Percentiles rank a stretch among this genome's conserved stretches.
Conservation (phyloP, 305 asterid species). For the Euphrasia arctica region DNA sequence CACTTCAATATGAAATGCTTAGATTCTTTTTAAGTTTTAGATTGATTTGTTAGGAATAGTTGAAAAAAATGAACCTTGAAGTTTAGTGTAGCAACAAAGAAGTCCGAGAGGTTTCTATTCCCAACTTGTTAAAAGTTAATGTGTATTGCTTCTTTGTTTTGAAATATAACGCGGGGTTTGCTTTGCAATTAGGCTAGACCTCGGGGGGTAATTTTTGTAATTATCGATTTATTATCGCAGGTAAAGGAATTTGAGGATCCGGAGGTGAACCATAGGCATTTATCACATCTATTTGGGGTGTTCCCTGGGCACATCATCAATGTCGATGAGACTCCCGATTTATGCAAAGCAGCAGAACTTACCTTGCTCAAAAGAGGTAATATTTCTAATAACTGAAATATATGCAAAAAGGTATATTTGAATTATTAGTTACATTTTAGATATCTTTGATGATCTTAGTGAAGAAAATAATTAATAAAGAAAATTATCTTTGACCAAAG, state of each 20-base stretch:
- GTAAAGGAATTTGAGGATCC: constrained; percentile 65
- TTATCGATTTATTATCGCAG: constrained; percentile 31
- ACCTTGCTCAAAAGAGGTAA: constrained; percentile 64
- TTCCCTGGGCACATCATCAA: constrained; percentile 72
- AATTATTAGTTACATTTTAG: too few species aligned
- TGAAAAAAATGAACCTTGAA: background rate
- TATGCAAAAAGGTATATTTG: background rate
- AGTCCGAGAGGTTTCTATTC: too few species aligned
- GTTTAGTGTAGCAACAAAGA: background rate
- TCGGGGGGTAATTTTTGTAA: background rate
- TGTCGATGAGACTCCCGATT: constrained; percentile 45
- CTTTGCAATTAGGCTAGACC: background rate
- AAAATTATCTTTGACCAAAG: too few species aligned
- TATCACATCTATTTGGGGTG: constrained; percentile 76
- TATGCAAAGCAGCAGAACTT: constrained; percentile 62
- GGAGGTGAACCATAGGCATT: constrained; percentile 71
- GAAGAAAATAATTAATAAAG: too few species aligned
- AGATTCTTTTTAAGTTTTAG: background rate
- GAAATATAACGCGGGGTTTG: too few species aligned
- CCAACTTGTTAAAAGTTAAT: too few species aligned
- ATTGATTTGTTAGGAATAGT: background rate
- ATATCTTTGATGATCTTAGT: too few species aligned
- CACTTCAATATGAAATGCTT: constrained; percentile 5
- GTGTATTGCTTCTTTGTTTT: too few species aligned
- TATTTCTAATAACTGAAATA: background rate